Evolutionary conservation across 306 rosid species (phyloP).

Genomic region (barrel medic (Medicago truncatula)): MtrunA17r5.0-ANR NC_053049.1:32346001-32346500

Average conservation of each 20-base stretch:
- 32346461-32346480: slow-evolving; percentile 20
- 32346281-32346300: slow-evolving; percentile 12
- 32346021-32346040: slow-evolving; percentile 41
- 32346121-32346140: slow-evolving; percentile 11
- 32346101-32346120: slow-evolving; percentile 14
- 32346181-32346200: slow-evolving; percentile 92
- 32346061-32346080: slow-evolving; percentile 35
- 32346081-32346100: slow-evolving; percentile 38
- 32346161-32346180: slow-evolving; percentile 66
- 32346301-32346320: slow-evolving; percentile 31
- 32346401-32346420: slow-evolving; percentile 11
- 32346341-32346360: slow-evolving; percentile 23
- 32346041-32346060: slow-evolving; percentile 40
- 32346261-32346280: slow-evolving; percentile 25
- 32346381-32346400: not conserved
- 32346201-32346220: slow-evolving; percentile 85
- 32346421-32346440: slow-evolving; percentile 15
- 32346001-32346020: slow-evolving; percentile 79
- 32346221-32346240: slow-evolving; percentile 95
- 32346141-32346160: slow-evolving; percentile 29
- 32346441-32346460: not conserved
- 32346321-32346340: slow-evolving; percentile 20
- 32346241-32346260: slow-evolving; percentile 91
- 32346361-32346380: slow-evolving; percentile 9
- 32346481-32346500: slow-evolving; percentile 8